phyloP scores from a whole-genome alignment of 2,329 filamentous ascomycete species.

The Hymenoscyphus fructigenus region DNA sequence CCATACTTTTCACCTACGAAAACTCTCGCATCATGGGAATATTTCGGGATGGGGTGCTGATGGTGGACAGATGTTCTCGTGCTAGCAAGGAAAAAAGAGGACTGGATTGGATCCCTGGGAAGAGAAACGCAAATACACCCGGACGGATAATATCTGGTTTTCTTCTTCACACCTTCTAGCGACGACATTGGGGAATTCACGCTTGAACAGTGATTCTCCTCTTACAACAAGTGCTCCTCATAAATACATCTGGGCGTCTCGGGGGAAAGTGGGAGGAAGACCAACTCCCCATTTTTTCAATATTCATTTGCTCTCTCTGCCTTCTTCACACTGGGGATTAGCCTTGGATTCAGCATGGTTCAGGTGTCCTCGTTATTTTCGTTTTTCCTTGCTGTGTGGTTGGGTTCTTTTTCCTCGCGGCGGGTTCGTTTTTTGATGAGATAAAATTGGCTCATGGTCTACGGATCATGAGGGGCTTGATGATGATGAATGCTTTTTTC shows the following conservation, averaged over 20 bases:
- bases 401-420: too few species aligned
- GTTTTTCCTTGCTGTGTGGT: background rate
- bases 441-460: too few species aligned
- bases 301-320: too few species aligned
- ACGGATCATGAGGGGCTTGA: too few species aligned
- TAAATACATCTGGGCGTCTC: background rate
- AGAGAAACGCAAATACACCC: background rate
- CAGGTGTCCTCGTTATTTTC: background rate
- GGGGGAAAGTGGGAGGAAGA: background rate
- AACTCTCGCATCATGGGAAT: background rate
- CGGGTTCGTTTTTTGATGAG: too few species aligned
- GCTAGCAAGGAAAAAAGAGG: background rate
- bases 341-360: background rate
- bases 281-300: too few species aligned
- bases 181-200: background rate
- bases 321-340: background rate
- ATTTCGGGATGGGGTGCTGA: background rate
- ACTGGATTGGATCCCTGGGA: background rate
- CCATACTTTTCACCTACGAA: background rate
- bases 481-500: too few species aligned
- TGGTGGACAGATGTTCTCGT: background rate
- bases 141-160: background rate
- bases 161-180: background rate
- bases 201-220: background rate
- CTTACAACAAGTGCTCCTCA: background rate